Conservation (phyloP, 345 rosid species). For the Rhizophora mangle region DNA sequence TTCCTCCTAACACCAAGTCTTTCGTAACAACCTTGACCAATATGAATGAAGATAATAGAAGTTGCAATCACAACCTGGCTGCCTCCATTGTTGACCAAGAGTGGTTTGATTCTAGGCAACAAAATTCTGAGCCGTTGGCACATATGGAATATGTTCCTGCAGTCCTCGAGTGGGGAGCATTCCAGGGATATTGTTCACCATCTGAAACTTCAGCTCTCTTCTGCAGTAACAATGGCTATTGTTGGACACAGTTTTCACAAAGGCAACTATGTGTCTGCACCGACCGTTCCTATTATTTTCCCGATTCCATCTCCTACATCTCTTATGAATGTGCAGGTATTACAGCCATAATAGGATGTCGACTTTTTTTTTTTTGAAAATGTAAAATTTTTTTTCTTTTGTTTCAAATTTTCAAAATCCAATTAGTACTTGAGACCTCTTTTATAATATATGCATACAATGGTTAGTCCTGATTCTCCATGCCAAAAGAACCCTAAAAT, state of each 20-base stretch:
- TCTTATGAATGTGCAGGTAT: neutral
- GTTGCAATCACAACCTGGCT: neutral
- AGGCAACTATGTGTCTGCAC: neutral
- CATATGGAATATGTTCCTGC: neutral
- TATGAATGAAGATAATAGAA: too few species aligned
- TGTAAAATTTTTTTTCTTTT: too few species aligned
- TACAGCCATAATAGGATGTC: neutral
- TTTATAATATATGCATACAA: too few species aligned
- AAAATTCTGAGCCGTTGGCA: neutral
- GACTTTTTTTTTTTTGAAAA: neutral
- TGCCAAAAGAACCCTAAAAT: neutral
- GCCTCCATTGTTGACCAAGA: neutral
- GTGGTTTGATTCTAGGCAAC: neutral
- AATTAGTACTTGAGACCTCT: too few species aligned
- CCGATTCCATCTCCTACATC: neutral
- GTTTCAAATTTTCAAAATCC: too few species aligned
- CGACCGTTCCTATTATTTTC: neutral
- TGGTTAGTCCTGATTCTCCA: too few species aligned
- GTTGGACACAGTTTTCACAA: neutral
- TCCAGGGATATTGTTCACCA: neutral
- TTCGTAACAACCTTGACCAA: too few species aligned
- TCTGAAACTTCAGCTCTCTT: neutral
- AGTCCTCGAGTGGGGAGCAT: neutral
- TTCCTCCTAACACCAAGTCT: constrained; percentile 6
- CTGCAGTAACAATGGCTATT: neutral